Percentiles rank a stretch among this genome's conserved stretches.
These are phyloP conservation scores for Camelina sativa DNA, from an alignment of 345 rosid genomes.

Conservation along the genomic window DNA sequence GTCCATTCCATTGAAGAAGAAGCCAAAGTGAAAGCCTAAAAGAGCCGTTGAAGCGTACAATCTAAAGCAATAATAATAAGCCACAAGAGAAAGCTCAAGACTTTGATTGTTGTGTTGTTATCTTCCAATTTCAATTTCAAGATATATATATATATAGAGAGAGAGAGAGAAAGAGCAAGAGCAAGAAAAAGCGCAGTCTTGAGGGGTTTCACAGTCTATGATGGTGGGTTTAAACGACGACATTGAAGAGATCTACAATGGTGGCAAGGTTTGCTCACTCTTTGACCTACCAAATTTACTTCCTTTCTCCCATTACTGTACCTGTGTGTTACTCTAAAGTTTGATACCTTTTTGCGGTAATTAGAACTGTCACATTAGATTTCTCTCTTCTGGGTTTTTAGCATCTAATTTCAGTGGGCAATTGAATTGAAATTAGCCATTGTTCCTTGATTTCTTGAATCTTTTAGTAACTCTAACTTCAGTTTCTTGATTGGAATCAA, in stretches of 20 bases:
- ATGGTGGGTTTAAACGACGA: conserved; percentile 72
- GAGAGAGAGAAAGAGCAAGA: not conserved
- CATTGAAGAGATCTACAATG: conserved; percentile 82
- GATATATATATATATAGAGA: not conserved
- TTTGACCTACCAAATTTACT: conserved; percentile 22
- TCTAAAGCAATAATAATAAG: conserved; percentile 21
- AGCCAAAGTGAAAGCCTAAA: conserved; percentile 37
- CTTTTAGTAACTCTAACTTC: not conserved
- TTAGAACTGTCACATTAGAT: conserved; percentile 10
- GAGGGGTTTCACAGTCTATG: conserved; percentile 49
- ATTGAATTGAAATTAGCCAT: not conserved
- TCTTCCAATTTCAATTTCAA: conserved; percentile 23
- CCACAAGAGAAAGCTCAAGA: conserved; percentile 4
- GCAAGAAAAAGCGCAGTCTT: conserved; percentile 3
- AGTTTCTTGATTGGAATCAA: conserved; percentile 14
- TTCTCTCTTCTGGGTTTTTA: conserved; percentile 24
- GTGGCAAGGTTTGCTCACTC: conserved; percentile 66
- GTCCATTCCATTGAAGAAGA: conserved; percentile 40
- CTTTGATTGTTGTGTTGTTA: not conserved
- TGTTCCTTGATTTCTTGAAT: not conserved
- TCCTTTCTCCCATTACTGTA: conserved; percentile 3
- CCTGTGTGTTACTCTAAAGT: too few relatives aligned
- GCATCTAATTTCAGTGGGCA: conserved; percentile 18
- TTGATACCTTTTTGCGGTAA: too few relatives aligned
- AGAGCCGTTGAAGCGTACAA: conserved; percentile 47